A percentile compares a stretch with the other conserved stretches of the same genome.
Evolutionary conservation across 169 alveolate species (phyloP).

Genomic region (Amoebophrya sp.): DNA sequence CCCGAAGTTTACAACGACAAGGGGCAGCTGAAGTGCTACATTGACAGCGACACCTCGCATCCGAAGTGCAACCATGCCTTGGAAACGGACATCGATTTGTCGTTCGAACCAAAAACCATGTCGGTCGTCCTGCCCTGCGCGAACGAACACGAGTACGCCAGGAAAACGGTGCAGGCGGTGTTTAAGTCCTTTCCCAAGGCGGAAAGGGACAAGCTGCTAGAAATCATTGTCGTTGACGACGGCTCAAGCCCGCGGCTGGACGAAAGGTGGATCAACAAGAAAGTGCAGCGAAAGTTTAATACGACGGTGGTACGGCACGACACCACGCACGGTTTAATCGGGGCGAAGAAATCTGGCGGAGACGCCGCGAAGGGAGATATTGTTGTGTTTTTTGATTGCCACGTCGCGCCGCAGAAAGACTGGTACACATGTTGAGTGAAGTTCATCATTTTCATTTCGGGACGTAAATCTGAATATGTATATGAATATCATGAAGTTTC

Average conservation of each 20-base stretch:
- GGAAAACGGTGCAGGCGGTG: constrained; percentile 38
- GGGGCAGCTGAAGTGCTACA: not conserved
- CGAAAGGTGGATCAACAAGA: not conserved
- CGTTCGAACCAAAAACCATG: constrained; percentile 24
- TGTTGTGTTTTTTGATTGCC: constrained; percentile 57
- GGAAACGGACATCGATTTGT: not conserved
- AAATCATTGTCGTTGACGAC: constrained; percentile 50
- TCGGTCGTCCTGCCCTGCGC: constrained; percentile 50
- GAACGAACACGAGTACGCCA: constrained; percentile 48
- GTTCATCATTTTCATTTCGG: not conserved
- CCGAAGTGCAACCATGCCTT: not conserved
- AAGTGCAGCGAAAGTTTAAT: not conserved
- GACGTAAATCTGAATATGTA: not conserved
- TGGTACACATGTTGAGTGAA: constrained; percentile 38
- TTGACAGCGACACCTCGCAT: not conserved
- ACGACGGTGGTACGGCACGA: constrained; percentile 8
- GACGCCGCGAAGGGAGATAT: constrained; percentile 49
- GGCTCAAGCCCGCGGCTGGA: constrained; percentile 40
- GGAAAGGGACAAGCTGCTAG: not conserved
- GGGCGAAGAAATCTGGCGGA: constrained; percentile 42
- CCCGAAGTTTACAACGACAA: too few relatives aligned
- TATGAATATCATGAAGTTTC: not conserved
- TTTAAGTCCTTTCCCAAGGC: not conserved
- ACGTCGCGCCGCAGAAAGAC: constrained; percentile 56
- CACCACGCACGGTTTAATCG: constrained; percentile 26